Conservation (phyloP, 441 rosid species). For the Rhodomyrtus psidioides region DNA sequence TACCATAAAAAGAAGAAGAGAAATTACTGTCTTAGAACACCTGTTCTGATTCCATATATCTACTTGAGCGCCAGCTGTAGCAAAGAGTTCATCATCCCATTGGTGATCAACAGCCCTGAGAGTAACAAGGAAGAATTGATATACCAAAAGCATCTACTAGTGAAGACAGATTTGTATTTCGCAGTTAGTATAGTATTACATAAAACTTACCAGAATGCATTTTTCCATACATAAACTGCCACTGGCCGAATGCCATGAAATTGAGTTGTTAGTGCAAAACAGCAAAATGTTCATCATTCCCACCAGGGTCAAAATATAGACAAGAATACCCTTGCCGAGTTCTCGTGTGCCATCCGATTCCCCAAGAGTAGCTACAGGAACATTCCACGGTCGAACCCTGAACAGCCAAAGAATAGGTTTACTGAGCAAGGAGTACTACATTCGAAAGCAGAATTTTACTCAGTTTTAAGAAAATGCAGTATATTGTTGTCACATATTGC, state of each 20-base stretch:
- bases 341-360: conserved; percentile 36
- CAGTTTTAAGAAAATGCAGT: too few relatives aligned
- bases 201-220: conserved; percentile 66
- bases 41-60: too few relatives aligned
- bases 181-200: not conserved
- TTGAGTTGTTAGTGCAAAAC: conserved; percentile 4
- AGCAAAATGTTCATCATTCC: not conserved
- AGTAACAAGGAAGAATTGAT: not conserved
- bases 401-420: too few relatives aligned
- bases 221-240: conserved; percentile 68
- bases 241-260: conserved; percentile 38
- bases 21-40: too few relatives aligned
- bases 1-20: too few relatives aligned
- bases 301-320: not conserved
- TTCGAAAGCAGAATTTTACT: too few relatives aligned
- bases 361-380: conserved; percentile 54
- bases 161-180: not conserved
- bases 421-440: not conserved
- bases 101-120: too few relatives aligned
- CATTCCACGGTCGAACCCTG: conserved; percentile 95
- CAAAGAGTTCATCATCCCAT: too few relatives aligned
- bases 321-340: conserved; percentile 38
- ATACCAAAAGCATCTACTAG: not conserved
- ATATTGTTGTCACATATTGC: not conserved
- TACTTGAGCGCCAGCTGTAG: too few relatives aligned